Base-by-base conservation (phyloP, 768 basidiomycete species). In the Agrocybe praecox region DNA sequence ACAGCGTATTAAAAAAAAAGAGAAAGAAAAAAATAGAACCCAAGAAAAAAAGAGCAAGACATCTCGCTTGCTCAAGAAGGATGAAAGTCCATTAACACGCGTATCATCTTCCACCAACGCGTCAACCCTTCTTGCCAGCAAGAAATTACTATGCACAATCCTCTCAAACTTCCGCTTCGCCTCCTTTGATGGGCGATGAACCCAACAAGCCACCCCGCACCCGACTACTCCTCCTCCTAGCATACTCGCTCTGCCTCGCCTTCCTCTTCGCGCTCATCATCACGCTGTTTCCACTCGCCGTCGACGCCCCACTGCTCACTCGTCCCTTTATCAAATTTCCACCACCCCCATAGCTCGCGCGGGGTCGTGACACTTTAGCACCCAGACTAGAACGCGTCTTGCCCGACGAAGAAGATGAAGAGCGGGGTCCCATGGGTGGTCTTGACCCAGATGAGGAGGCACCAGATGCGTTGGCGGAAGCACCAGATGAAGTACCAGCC, bases 241-340 rank as follows among this genome's bases (percentile, higher is more conserved):
- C 78, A 64, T 87, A 85, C 74, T 92, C 90, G 62, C 89, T 92
- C 76, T 89, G 88, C 66, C 90, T 84, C 52, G 81, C 84, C 58
- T 83, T 75, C 72, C 84, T 90, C 81, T 87, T 90, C 62, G 86
- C 87, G 54, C 83, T 87, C 78, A 86, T 77, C 66, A 82, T 54
- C 60, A 84, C 74, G 26, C 73, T 74, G 42, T 62, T 65, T 18
- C 67, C 72, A 12, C 36, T 40, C 5, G 36, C 36, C 36, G 36
- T 40, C 5, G 36, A 40, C 12, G 6, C 36, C 68, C 61, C 71
- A 65, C 62, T 60, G 40, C 67, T 60, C 17, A 51, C 46, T 45
- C 67, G 64, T 8, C 57, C 54, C 21, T 62, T 65, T 43, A 64
- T 66, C 45, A 61, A 63, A 40, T 67, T 56, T 57, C 65, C 65